Evolutionary conservation across 2,329 filamentous ascomycete genomes (phyloP), one percentile per base, ranked within the genome.

Genomic region (Anthostomella pinea): DNA sequence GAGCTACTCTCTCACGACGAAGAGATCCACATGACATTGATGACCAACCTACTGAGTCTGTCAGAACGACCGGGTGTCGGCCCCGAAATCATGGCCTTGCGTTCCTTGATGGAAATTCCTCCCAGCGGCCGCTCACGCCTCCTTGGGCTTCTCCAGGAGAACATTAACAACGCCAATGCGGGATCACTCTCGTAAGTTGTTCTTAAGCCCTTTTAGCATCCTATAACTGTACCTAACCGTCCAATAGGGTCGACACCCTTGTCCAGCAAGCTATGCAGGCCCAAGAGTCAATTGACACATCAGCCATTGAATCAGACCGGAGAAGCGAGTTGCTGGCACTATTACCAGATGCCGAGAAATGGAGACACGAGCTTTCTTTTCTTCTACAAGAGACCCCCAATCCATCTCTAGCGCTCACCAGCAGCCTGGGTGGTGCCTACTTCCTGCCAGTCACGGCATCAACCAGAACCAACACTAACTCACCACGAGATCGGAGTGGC

Each of bases 391-490:
- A 63, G 1, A 51, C 65, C 1, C 73, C 81, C 3, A 76, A 78
- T 42, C 68, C 76, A 5, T 81, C 87, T 0, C 63, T 95, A 3
- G 79, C 87, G 0, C 76, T 95, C 4, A 87, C 83, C 2, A 90
- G 81, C 54, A 73, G 73, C 16, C 67, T 95, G 6, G 80, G 78
- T 1, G 87, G 87, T 3, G 78, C 79, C 1, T 75, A 85, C 5
- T 81, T 84, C 46, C 64, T 95, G 3, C 69, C 84, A 1, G 57
- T 65, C 8, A 46, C 52, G 4, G 36, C 56, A 0, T 35, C 54
- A 17, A 48, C 41, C 29, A 43, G 45, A n/a, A 10, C 30, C n/a
- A 38, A 24, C 13, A 30, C 3, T 39, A 39, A 53, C 51, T 28
- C 62, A 16, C 44, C 59, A 20, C 71, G 83, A 27, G 89, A 95